These are phyloP conservation scores for Nitzschia sp. DNA, from an alignment of 108 stramenopile species.

Conservation along the genomic window DNA sequence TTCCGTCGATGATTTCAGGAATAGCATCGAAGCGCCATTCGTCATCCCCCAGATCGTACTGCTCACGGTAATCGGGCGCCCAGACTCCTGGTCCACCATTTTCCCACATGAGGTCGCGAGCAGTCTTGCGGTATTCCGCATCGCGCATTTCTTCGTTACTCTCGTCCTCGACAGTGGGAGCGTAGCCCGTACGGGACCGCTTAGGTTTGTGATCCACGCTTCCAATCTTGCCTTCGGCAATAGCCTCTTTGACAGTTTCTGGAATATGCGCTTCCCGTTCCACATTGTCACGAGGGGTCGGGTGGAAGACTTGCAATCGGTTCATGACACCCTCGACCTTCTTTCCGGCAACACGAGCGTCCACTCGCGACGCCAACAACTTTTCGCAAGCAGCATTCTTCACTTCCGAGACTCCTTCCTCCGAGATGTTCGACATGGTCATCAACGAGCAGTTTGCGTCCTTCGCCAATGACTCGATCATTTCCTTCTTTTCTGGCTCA, in stretches of 20 bases:
- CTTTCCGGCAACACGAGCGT: conserved; percentile 85
- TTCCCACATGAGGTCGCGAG: conserved; percentile 96
- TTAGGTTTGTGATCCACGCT: conserved; percentile 45
- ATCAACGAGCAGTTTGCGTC: conserved; percentile 82
- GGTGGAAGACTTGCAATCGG: conserved; percentile 95
- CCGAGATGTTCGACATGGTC: conserved; percentile 93
- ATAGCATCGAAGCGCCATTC: conserved; percentile 95
- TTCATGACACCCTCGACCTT: conserved; percentile 96
- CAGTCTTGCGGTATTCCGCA: conserved; percentile 73
- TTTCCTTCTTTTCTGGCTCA: conserved; percentile 62
- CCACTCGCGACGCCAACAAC: conserved; percentile 90
- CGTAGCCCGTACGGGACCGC: conserved; percentile 71
- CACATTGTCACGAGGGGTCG: conserved; percentile 88
- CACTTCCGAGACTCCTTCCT: conserved; percentile 92
- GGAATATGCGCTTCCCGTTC: conserved; percentile 88
- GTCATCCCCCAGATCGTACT: conserved; percentile 91
- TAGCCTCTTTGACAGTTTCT: conserved; percentile 83
- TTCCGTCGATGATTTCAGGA: conserved; percentile 99
- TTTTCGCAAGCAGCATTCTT: conserved; percentile 95
- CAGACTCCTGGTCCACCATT: conserved; percentile 98
- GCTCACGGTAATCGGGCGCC: conserved; percentile 93
- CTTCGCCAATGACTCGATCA: conserved; percentile 75
- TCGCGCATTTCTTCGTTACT: conserved; percentile 47
- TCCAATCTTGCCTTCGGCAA: conserved; percentile 45
- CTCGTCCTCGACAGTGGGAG: conserved; percentile 56